Conservation (phyloP, 805 yeast species). For the Blastobotrys attinorum region DNA sequence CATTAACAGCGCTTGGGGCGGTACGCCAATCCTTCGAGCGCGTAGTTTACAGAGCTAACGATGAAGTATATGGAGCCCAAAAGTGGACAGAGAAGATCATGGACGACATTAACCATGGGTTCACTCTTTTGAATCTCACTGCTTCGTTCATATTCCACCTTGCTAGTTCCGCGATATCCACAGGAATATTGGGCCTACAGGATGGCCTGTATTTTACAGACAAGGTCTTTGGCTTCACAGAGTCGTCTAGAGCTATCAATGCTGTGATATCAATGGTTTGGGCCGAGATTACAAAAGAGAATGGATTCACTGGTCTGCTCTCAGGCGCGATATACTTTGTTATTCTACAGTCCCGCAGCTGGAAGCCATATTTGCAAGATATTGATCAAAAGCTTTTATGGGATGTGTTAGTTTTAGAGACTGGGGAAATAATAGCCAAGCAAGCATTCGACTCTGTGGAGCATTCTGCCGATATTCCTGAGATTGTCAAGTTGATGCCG, state of each 20-base stretch:
- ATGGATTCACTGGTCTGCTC: slow-evolving; percentile 22
- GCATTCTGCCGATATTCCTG: too few relatives aligned
- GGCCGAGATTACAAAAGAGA: slow-evolving; percentile 25
- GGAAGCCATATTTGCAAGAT: slow-evolving; percentile 17
- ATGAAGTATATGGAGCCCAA: slow-evolving; percentile 23
- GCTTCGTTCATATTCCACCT: slow-evolving; percentile 25
- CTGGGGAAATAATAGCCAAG: slow-evolving; percentile 21
- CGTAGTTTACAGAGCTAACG: slow-evolving; percentile 23
- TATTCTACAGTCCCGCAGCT: slow-evolving; percentile 23
- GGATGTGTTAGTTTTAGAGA: slow-evolving; percentile 29
- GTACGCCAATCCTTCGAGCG: slow-evolving; percentile 23
- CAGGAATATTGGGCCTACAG: slow-evolving; percentile 20
- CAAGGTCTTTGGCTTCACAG: slow-evolving; percentile 28
- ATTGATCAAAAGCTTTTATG: slow-evolving; percentile 23
- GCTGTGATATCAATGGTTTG: slow-evolving; percentile 21
- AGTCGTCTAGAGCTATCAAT: slow-evolving; percentile 25
- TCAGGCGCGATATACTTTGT: slow-evolving; percentile 25
- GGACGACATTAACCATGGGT: slow-evolving; percentile 16
- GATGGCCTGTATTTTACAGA: slow-evolving; percentile 26
- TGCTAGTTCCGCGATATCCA: slow-evolving; percentile 19
- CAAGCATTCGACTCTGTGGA: background rate
- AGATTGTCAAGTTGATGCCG: too few relatives aligned
- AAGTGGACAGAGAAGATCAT: slow-evolving; percentile 20
- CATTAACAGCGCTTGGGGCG: slow-evolving; percentile 22
- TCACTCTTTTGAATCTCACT: slow-evolving; percentile 23